A percentile compares a stretch with the other conserved stretches of the same genome.
phyloP scores from a whole-genome alignment of 2,329 filamentous ascomycete genomes.

The Stachybotrys chlorohalonatus region DNA sequence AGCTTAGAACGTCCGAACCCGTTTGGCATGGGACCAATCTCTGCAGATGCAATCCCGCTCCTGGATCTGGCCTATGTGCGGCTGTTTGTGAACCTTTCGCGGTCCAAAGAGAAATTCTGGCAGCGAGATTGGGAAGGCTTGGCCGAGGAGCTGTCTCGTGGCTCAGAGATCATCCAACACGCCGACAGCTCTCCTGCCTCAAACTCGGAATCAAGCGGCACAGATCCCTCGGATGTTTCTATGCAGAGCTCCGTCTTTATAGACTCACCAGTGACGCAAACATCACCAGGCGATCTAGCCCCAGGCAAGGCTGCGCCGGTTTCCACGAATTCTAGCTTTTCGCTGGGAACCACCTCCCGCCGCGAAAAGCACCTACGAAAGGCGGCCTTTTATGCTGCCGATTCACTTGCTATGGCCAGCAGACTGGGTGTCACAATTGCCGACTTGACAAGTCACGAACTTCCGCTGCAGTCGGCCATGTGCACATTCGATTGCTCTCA shows the following conservation, averaged over 20 bases:
- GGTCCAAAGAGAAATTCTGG: constrained; percentile 91
- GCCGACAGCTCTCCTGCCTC: constrained; percentile 52
- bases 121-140: constrained; percentile 87
- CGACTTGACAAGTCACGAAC: constrained; percentile 72
- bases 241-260: constrained; percentile 35
- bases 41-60: constrained; percentile 83
- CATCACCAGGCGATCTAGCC: constrained; percentile 37
- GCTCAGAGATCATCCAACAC: constrained; percentile 66
- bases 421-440: constrained; percentile 78
- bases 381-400: constrained; percentile 90
- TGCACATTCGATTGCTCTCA: constrained; percentile 92
- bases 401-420: constrained; percentile 82
- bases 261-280: constrained; percentile 42
- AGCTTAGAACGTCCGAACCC: constrained; percentile 79
- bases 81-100: constrained; percentile 85
- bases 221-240: constrained; percentile 38
- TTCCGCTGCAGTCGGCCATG: constrained; percentile 84
- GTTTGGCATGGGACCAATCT: constrained; percentile 70
- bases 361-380: constrained; percentile 84
- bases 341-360: constrained; percentile 45
- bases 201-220: constrained; percentile 31
- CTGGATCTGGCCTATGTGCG: constrained; percentile 88
- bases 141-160: constrained; percentile 75
- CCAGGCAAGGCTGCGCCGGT: constrained; percentile 18
- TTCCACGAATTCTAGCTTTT: constrained; percentile 10